Evolutionary conservation across 148 eudicot genomes (phyloP), one percentile per base, ranked within the genome.

Genomic region (Hydrangea macrophylla): DNA sequence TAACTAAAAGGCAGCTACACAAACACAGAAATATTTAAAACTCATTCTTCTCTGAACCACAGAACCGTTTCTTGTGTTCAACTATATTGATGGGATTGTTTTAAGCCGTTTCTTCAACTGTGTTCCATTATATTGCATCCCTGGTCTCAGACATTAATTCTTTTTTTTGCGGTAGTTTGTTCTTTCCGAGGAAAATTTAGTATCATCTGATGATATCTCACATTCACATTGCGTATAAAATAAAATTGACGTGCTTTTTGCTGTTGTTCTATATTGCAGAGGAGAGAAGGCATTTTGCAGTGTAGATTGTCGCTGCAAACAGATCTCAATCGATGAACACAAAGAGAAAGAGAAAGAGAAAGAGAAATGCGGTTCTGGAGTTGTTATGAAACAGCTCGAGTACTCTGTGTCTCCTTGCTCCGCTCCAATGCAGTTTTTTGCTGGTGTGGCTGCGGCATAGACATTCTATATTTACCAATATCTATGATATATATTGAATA

Each of bases 281-380:
- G 86, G 83, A n/a, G 86, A 82, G 50, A 79, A 76, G 68, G 83
- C 83, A 36, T 82, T 82, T 64, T 82, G 86, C 45, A 82, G 83
- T 10, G 78, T 61, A 17, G 81, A 82, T 39, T 82, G 86, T 48
- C 80, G 81, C 35, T 62, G 23, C 81, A 70, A 67, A 40, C 83
- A 82, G 54, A 82, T 82, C 6, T 60, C 66, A 11, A 25, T 56
- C 1, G 83, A 79, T 54, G 81, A 82, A 71, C 67, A 33, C 69
- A 79, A 48, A 68, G 83, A 79, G n/a, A n/a, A n/a, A n/a, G 83
- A 79, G 44, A 79, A 82, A 71, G 63, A 33, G 65, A 79, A 48
- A 68, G 83, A 79, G 44, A 82, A 70, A 54, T 18, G 62, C 12
- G 70, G 63, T 10, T 70, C 81, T 5, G 68, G 62, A 26, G 71